These are phyloP conservation scores for Aspergillus calidoustus DNA, from an alignment of 2,329 filamentous ascomycete species.

Conservation along the genomic window DNA sequence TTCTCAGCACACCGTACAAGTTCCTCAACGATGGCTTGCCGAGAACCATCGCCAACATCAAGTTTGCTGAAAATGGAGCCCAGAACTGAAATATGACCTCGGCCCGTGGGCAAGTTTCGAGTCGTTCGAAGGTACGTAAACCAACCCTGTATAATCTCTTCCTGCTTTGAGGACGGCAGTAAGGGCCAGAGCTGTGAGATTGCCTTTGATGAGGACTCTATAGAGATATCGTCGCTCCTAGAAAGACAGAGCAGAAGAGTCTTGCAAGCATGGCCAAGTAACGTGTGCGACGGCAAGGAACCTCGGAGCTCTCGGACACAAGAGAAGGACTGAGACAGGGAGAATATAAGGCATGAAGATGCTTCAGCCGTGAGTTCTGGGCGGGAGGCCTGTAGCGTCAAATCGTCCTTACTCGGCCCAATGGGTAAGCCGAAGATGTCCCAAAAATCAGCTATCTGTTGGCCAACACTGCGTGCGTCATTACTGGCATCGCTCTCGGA, in stretches of 20 bases:
- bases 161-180: conserved; percentile 36
- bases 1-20: conserved; percentile 40
- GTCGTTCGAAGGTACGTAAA: conserved; percentile 42
- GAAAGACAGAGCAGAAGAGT: conserved; percentile 46
- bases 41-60: conserved; percentile 27
- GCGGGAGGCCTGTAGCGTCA: conserved; percentile 45
- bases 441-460: conserved; percentile 41
- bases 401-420: conserved; percentile 42
- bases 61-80: conserved; percentile 45
- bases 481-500: conserved; percentile 22
- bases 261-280: conserved; percentile 36
- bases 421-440: conserved; percentile 40
- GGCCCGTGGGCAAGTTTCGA: conserved; percentile 44
- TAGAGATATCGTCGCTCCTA: conserved; percentile 45
- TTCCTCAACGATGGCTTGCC: conserved; percentile 36
- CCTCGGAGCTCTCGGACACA: conserved; percentile 15
- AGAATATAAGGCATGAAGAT: conserved; percentile 43
- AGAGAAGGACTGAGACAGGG: conserved; percentile 38
- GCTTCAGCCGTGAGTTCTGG: conserved; percentile 50
- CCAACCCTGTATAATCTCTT: conserved; percentile 45
- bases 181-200: conserved; percentile 46
- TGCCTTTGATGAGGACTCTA: conserved; percentile 47
- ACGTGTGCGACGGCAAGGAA: conserved; percentile 24
- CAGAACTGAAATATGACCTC: conserved; percentile 50
- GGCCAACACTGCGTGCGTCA: conserved; percentile 33